A percentile compares a stretch with the other conserved stretches of the same genome.
phyloP scores from a whole-genome alignment of 495 filamentous ascomycete genomes.

The Cercophora newfieldiana region DNA sequence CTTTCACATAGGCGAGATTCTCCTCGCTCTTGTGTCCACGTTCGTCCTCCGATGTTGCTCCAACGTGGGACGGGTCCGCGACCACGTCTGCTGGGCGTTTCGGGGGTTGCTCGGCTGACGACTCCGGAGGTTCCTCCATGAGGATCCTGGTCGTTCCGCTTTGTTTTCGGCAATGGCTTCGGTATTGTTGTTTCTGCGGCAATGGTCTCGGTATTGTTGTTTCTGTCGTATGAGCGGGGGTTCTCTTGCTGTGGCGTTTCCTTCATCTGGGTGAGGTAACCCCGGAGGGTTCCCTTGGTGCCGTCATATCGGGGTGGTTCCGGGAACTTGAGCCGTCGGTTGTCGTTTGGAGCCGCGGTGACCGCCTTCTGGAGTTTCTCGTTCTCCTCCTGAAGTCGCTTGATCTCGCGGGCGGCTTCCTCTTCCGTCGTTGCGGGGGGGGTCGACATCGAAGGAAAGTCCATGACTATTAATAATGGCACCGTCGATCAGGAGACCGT shows the following conservation, averaged over 20 bases:
- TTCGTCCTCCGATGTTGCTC: background rate
- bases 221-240: background rate
- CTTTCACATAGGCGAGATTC: background rate
- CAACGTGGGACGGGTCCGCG: background rate
- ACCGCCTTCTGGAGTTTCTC: too few species aligned
- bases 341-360: too few species aligned
- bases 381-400: too few species aligned
- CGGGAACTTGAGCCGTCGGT: too few species aligned
- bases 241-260: conserved; percentile 33
- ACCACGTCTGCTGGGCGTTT: background rate
- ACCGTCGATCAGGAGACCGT: too few species aligned
- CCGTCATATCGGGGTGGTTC: too few species aligned
- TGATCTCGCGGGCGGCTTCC: too few species aligned
- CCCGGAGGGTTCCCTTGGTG: too few species aligned
- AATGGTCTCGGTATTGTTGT: background rate
- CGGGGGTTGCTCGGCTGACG: background rate
- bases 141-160: background rate
- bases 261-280: too few species aligned
- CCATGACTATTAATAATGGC: too few species aligned
- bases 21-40: background rate
- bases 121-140: background rate
- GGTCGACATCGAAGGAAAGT: too few species aligned
- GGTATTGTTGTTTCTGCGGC: background rate
- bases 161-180: background rate
- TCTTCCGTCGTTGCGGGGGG: too few species aligned